Percentiles rank a stretch among this genome's conserved stretches.
phyloP scores from a whole-genome alignment of 768 basidiomycete genomes.

The Cystobasidium onofrii region DNA sequence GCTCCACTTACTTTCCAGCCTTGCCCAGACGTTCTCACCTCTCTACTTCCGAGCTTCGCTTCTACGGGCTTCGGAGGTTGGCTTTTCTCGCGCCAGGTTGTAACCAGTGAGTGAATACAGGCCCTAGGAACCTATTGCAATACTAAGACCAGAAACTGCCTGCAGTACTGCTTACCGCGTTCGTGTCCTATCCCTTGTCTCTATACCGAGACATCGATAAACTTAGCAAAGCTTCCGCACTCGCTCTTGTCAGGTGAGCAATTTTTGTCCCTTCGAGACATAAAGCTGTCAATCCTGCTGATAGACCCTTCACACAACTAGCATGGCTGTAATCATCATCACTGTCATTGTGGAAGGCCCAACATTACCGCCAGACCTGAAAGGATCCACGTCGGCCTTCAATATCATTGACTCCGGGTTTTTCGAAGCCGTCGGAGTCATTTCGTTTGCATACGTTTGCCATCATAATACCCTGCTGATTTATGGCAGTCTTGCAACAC shows the following conservation, averaged over 20 bases:
- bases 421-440: constrained; percentile 94
- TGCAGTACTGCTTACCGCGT: constrained; percentile 40
- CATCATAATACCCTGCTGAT: constrained; percentile 97
- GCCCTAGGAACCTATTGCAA: neutral
- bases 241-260: constrained; percentile 60
- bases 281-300: neutral
- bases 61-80: neutral
- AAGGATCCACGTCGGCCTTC: constrained; percentile 66
- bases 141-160: neutral
- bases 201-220: constrained; percentile 97
- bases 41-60: constrained; percentile 14
- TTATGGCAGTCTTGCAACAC: constrained; percentile 83
- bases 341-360: constrained; percentile 77
- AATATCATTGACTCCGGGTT: constrained; percentile 69
- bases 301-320: constrained; percentile 34
- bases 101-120: neutral
- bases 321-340: constrained; percentile 87
- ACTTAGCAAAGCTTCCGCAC: constrained; percentile 78
- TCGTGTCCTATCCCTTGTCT: constrained; percentile 87
- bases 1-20: neutral
- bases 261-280: too few species aligned
- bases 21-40: constrained; percentile 3
- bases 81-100: constrained; percentile 20
- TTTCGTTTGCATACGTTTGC: constrained; percentile 85
- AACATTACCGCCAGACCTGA: constrained; percentile 61